These are phyloP conservation scores for Cladosporium sp. DNA, from an alignment of 2,329 filamentous ascomycete genomes.

Conservation along the genomic window DNA sequence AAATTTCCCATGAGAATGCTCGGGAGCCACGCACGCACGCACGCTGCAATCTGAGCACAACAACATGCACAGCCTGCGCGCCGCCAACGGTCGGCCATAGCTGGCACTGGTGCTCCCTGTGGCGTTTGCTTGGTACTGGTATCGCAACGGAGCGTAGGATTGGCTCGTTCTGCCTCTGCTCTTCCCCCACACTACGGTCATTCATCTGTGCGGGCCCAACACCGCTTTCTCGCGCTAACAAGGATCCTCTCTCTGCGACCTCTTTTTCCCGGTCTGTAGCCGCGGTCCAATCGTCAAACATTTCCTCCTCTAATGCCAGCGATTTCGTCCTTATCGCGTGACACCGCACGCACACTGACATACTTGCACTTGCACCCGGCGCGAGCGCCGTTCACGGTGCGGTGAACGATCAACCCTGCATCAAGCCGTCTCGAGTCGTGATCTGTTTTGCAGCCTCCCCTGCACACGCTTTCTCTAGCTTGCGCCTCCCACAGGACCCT, in stretches of 20 bases:
- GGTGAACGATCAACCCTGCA: neutral
- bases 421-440: neutral
- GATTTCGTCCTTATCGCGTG: neutral
- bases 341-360: neutral
- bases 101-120: neutral
- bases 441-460: neutral
- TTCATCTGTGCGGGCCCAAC: neutral
- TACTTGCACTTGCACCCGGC: neutral
- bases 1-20: constrained; percentile 10
- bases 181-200: constrained; percentile 3
- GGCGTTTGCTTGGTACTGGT: neutral
- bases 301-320: neutral
- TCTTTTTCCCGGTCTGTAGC: constrained; percentile 1
- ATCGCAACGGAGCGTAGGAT: neutral
- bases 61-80: constrained; percentile 1
- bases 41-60: constrained; percentile 11
- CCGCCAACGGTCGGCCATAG: constrained; percentile 2
- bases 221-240: constrained; percentile 6
- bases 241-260: neutral
- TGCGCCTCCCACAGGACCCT: neutral
- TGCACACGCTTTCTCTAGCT: constrained; percentile 1
- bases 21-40: constrained; percentile 2
- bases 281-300: constrained; percentile 10
- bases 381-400: neutral
- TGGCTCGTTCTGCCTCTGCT: neutral